A percentile compares a stretch with the other conserved stretches of the same genome.
Conservation (phyloP, 352 stramenopile genomes). For the Globisporangium cystogenes region DNA sequence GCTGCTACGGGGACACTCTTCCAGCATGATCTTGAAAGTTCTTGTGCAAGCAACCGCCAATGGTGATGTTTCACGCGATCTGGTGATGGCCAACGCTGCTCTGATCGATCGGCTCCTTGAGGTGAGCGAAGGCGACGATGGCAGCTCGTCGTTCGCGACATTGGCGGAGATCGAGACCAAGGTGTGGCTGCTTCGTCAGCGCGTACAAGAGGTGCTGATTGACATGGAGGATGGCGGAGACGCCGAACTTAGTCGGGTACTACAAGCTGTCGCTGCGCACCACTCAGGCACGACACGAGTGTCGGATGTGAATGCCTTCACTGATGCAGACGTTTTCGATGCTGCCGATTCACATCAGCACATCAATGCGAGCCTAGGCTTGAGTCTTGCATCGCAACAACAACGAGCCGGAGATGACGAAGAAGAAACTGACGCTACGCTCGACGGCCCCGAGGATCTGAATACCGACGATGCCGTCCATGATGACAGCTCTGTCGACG, state of each 20-base stretch:
- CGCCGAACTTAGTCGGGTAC: constrained; percentile 15
- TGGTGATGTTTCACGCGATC: not conserved
- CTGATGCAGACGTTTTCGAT: too few species aligned
- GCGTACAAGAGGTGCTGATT: constrained; percentile 36
- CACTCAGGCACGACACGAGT: not conserved
- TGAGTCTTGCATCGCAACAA: too few species aligned
- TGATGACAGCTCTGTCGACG: not conserved
- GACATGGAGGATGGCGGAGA: constrained; percentile 26
- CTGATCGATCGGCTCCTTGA: constrained; percentile 4
- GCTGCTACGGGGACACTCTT: not conserved
- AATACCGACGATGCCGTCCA: not conserved
- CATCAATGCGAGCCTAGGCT: too few species aligned
- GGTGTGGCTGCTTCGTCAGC: constrained; percentile 32
- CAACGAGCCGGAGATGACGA: not conserved
- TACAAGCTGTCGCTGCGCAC: not conserved
- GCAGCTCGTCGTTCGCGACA: constrained; percentile 21
- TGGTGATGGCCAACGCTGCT: constrained; percentile 1
- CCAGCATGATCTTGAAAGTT: constrained; percentile 7
- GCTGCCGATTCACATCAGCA: too few species aligned
- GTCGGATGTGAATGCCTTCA: too few species aligned
- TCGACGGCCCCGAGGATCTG: not conserved
- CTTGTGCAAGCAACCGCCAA: constrained; percentile 3
- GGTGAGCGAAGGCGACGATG: constrained; percentile 16
- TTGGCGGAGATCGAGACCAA: constrained; percentile 31
- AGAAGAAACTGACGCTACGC: not conserved